phyloP scores from a whole-genome alignment of 495 filamentous ascomycete genomes.

The Penicillium angulare region DNA sequence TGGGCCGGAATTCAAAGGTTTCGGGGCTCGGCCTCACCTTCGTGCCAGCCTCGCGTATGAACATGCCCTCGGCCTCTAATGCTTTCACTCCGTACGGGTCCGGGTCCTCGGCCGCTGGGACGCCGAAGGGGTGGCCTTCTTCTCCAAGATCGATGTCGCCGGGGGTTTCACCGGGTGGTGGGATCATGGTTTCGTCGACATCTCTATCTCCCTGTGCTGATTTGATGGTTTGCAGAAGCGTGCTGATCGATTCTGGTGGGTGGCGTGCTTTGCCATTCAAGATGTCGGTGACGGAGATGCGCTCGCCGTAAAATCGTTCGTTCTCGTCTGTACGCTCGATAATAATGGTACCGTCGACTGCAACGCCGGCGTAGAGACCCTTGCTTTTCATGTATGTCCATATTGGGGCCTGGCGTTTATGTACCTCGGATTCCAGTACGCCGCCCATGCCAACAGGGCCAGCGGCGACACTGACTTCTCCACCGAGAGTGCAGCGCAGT shows the following conservation, averaged over 20 bases:
- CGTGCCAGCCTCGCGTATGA: conserved; percentile 83
- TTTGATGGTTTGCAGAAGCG: conserved; percentile 76
- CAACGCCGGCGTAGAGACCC: conserved; percentile 78
- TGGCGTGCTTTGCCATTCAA: conserved; percentile 74
- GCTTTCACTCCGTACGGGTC: conserved; percentile 89
- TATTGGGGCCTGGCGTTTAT: conserved; percentile 69
- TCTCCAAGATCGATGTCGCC: conserved; percentile 65
- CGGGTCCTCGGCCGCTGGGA: conserved; percentile 71
- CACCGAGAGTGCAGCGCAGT: conserved; percentile 72
- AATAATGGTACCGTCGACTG: conserved; percentile 79
- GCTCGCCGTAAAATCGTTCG: conserved; percentile 77
- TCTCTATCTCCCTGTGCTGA: conserved; percentile 77
- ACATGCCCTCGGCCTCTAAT: conserved; percentile 77
- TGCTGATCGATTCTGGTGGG: conserved; percentile 60
- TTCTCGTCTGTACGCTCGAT: conserved; percentile 88
- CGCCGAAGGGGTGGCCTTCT: conserved; percentile 56
- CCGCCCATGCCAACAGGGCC: conserved; percentile 78
- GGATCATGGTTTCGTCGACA: conserved; percentile 59
- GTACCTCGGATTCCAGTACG: conserved; percentile 69
- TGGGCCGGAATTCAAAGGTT: conserved; percentile 77
- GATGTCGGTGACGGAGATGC: conserved; percentile 74
- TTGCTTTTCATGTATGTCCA: conserved; percentile 88
- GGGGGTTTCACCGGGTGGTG: conserved; percentile 62
- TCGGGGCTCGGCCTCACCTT: conserved; percentile 64
- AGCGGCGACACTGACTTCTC: conserved; percentile 71